phyloP scores from a whole-genome alignment of 140 eudicot species.

The Artemisia princeps region DNA sequence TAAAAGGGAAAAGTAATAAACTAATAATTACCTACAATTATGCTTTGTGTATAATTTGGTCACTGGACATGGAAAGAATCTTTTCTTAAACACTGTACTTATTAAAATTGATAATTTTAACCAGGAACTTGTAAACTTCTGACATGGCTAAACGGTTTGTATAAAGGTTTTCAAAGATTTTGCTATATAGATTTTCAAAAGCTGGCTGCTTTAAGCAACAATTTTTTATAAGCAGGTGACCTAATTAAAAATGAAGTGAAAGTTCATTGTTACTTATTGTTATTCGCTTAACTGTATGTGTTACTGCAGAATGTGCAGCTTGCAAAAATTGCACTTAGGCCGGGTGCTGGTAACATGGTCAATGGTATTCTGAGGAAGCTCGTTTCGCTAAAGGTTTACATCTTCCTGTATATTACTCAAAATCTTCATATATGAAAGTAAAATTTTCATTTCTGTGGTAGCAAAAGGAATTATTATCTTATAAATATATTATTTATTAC shows the following conservation, averaged over 20 bases:
- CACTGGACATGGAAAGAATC: neutral
- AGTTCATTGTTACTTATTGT: neutral
- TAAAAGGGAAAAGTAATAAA: neutral
- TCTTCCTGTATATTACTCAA: slow-evolving; percentile 7
- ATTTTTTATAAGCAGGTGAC: neutral
- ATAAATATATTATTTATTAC: neutral
- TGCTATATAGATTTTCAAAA: neutral
- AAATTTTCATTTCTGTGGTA: slow-evolving; percentile 7
- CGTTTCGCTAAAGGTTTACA: slow-evolving; percentile 56
- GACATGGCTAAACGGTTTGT: neutral
- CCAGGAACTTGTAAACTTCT: neutral
- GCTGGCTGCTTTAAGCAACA: neutral
- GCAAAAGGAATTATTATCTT: neutral
- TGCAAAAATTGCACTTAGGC: slow-evolving; percentile 83
- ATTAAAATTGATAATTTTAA: neutral
- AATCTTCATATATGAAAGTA: neutral
- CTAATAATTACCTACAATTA: neutral
- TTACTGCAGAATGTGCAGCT: slow-evolving; percentile 79
- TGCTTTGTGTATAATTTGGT: neutral
- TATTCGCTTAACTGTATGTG: slow-evolving; percentile 6
- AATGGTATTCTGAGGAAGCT: slow-evolving; percentile 88
- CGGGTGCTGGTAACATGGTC: slow-evolving; percentile 98
- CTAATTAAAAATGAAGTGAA: neutral
- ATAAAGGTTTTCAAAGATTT: neutral
- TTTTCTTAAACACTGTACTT: neutral